Evolutionary conservation across 192 early-diverging fungal species (phyloP).

Genomic region (Phlyctochytrium planicorne): DNA sequence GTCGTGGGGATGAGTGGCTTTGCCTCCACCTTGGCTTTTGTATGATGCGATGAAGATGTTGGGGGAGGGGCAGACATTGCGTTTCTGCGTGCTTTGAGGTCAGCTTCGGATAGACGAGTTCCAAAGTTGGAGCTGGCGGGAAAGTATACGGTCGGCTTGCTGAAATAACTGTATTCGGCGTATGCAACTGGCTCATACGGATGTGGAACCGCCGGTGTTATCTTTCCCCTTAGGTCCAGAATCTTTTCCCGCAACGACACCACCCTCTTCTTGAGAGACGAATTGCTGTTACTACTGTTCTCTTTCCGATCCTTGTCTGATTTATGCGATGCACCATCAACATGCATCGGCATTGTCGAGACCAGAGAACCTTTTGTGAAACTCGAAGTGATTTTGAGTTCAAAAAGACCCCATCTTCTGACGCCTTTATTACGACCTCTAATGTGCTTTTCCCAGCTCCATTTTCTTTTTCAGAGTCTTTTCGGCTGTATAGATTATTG

Average conservation of each 20-base stretch:
- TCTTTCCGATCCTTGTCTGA: neutral
- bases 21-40: neutral
- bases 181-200: neutral
- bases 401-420: neutral
- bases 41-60: neutral
- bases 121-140: neutral
- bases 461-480: conserved; percentile 73
- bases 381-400: neutral
- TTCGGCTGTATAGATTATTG: conserved; percentile 83
- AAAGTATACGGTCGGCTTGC: neutral
- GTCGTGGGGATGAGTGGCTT: neutral
- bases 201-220: neutral
- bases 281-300: neutral
- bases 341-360: neutral
- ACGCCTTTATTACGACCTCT: neutral
- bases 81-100: neutral
- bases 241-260: neutral
- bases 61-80: neutral
- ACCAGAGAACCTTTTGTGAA: neutral
- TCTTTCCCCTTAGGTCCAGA: neutral
- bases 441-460: conserved; percentile 71
- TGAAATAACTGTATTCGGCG: neutral
- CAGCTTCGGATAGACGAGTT: neutral
- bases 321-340: neutral
- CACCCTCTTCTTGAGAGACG: neutral